phyloP scores from a whole-genome alignment of 768 basidiomycete genomes.

The Cystobasidiopsis lactophilus region DNA sequence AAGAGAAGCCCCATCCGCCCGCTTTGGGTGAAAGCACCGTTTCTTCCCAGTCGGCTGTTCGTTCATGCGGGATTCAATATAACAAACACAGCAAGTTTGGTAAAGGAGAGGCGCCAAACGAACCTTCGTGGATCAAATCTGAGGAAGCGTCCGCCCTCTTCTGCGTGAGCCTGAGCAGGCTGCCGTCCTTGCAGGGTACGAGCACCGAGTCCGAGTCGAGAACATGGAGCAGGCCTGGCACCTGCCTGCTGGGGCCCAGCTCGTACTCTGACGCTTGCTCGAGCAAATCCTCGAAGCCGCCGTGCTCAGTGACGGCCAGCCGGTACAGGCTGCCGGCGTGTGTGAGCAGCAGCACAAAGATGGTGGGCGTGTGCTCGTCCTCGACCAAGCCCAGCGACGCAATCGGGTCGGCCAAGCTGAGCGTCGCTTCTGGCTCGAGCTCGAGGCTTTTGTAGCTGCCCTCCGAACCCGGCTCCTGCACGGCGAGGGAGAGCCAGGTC shows the following conservation, averaged over 20 bases:
- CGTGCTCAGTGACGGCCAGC: constrained; percentile 35
- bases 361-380: background rate
- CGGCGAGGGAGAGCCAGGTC: background rate
- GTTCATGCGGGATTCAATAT: background rate
- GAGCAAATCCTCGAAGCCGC: constrained; percentile 35
- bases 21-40: constrained; percentile 7
- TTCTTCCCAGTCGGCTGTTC: background rate
- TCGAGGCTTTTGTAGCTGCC: background rate
- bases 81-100: background rate
- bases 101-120: background rate
- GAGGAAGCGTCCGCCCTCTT: constrained; percentile 1
- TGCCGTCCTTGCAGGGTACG: constrained; percentile 5
- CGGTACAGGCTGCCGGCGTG: constrained; percentile 49
- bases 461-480: background rate
- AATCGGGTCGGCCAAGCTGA: background rate
- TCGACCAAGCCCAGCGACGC: background rate
- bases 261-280: constrained; percentile 34
- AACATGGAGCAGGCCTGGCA: constrained; percentile 3
- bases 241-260: constrained; percentile 10
- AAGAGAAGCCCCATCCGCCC: constrained; percentile 11
- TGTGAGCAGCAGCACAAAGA: constrained; percentile 53
- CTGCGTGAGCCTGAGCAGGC: constrained; percentile 1
- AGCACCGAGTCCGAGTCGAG: constrained; percentile 8
- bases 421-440: background rate
- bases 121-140: background rate